A percentile compares a stretch with the other conserved stretches of the same genome.
Evolutionary conservation across 208 protist species (phyloP).

Genomic region (Leishmania guyanensis): DNA sequence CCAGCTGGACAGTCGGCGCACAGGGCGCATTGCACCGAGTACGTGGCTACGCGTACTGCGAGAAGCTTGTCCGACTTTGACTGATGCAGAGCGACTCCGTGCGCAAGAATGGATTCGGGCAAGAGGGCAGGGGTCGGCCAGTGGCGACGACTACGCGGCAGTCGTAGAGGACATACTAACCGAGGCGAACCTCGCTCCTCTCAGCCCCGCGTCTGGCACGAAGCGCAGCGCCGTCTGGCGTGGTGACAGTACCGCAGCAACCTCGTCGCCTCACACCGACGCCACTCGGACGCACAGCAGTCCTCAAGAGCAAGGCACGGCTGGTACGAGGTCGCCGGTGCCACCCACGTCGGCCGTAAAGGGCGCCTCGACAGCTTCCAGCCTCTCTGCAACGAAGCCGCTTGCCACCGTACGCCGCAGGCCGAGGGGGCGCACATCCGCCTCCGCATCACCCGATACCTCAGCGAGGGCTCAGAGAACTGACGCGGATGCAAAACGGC

Average conservation of each 20-base stretch:
- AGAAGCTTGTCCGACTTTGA: slow-evolving; percentile 5
- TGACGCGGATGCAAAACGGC: slow-evolving; percentile 3
- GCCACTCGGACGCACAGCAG: not conserved
- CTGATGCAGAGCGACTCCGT: slow-evolving; percentile 1
- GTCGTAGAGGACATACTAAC: slow-evolving; percentile 16
- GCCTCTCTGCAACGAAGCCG: not conserved
- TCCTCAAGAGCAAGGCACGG: not conserved
- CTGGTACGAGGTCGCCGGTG: not conserved
- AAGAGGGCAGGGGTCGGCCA: slow-evolving; percentile 2
- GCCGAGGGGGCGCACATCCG: not conserved
- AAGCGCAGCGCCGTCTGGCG: not conserved
- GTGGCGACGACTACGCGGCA: slow-evolving; percentile 10
- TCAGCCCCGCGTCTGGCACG: not conserved
- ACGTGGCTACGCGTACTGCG: slow-evolving; percentile 10
- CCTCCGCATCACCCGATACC: not conserved
- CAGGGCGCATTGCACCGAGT: slow-evolving; percentile 3
- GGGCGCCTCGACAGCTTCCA: not conserved
- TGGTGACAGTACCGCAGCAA: not conserved
- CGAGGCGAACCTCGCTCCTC: not conserved
- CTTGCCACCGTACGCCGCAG: not conserved
- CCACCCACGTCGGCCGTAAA: not conserved
- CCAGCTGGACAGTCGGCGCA: slow-evolving; percentile 1
- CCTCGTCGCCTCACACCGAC: not conserved
- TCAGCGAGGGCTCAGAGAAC: not conserved
- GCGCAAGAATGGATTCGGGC: not conserved